phyloP scores from a whole-genome alignment of 2,329 filamentous ascomycete species.

The Immersiporthe knoxdaviesiana region DNA sequence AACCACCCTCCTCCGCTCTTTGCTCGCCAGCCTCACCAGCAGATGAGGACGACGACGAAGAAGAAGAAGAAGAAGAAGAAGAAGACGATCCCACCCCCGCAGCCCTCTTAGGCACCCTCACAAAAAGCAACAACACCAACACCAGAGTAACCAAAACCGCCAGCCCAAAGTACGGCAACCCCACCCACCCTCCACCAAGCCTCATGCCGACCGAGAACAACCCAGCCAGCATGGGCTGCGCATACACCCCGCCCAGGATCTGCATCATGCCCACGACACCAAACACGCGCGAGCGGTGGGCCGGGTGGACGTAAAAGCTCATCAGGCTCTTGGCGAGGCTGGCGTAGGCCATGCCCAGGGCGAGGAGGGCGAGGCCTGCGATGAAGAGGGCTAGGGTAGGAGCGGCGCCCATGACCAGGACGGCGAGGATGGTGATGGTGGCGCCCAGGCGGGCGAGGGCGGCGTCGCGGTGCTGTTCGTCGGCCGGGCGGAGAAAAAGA shows the following conservation, averaged over 20 bases:
- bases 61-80: background rate
- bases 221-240: conserved; percentile 36
- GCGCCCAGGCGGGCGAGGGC: conserved; percentile 36
- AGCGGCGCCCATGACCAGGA: conserved; percentile 34
- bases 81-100: background rate
- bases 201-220: conserved; percentile 39
- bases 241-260: conserved; percentile 37
- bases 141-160: conserved; percentile 1
- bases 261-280: conserved; percentile 38
- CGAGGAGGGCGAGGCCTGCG: conserved; percentile 37
- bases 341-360: conserved; percentile 36
- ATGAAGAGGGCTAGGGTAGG: conserved; percentile 36
- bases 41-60: background rate
- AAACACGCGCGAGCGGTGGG: conserved; percentile 39
- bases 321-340: conserved; percentile 37
- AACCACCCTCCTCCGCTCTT: background rate
- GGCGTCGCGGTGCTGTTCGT: conserved; percentile 37
- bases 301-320: conserved; percentile 37
- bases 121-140: background rate
- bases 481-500: conserved; percentile 1
- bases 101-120: background rate
- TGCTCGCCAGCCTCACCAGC: background rate
- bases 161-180: conserved; percentile 12
- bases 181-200: conserved; percentile 17
- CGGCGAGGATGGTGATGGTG: conserved; percentile 33